Base-by-base conservation (phyloP, 2,329 filamentous ascomycete species). In the Nemania sp. region DNA sequence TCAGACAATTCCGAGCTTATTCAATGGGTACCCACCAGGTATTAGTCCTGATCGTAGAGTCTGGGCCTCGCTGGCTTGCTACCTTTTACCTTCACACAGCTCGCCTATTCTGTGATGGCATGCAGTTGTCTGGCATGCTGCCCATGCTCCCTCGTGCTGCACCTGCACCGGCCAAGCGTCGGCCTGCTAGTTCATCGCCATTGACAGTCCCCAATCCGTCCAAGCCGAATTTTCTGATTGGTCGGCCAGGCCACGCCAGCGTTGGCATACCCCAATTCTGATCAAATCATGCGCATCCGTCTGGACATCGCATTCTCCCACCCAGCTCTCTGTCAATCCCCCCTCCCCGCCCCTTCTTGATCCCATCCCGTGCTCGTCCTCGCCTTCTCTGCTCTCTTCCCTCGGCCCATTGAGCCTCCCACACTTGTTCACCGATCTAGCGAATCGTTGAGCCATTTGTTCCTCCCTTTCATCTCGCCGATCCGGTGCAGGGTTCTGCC, bases 151-250 rank as follows among this genome's bases (percentile, higher is more conserved):
- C 39, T 28, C 17, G 12, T 8, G 14, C 33, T 17, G 6, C 15
- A n/a, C 33, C 33, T 5, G 14, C 33, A 5, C 40, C 50, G 37
- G 54, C 24, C 47, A 41, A 52, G 37, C 26, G n/a, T 26, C 36
- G 42, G 47, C 45, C 45, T 47, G 54, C 49, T 23, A 52, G 51
- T 43, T 45, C 49, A 49, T 51, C 44, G 11, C 34, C 33, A 20
- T 55, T 50, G 55, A 42, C 48, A 59, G 48, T 46, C 50, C 52
- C 52, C 40, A 46, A 51, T 58, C 47, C 50, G 60, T 49, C 39
- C 31, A 52, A 14, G 44, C 61, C 57, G 64, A 71, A 65, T 74
- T 75, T 75, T 75, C 64, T 75, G 68, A 76, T 75, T 76, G 73
- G 73, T 44, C 66, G 37, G 60, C 56, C 12, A 17, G 12, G 28